Percentiles rank a stretch among this genome's conserved stretches.
Conservation (phyloP, 164 flowering plant species). For the Cinnamomum chago region DNA sequence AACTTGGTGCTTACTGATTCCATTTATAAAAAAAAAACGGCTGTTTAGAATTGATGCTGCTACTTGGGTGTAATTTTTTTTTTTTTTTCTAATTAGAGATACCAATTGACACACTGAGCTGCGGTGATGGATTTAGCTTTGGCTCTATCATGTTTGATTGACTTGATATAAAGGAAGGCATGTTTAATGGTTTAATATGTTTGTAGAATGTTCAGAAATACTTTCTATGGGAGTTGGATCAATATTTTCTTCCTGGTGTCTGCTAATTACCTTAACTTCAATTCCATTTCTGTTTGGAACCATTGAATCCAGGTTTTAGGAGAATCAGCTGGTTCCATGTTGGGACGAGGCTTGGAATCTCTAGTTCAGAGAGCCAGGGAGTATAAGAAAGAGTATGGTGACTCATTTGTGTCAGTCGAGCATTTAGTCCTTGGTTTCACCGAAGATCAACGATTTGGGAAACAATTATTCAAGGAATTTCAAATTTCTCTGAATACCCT, state of each 20-base stretch:
- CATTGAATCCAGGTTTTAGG: conserved; percentile 60
- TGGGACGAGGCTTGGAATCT: conserved; percentile 88
- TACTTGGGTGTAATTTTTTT: too few species aligned
- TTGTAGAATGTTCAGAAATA: not conserved
- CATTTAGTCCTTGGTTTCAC: conserved; percentile 84
- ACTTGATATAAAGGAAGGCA: not conserved
- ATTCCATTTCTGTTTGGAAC: not conserved
- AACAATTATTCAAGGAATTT: conserved; percentile 79
- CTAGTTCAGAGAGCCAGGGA: conserved; percentile 79
- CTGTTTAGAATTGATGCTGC: too few species aligned
- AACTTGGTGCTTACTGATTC: too few species aligned
- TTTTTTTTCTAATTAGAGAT: too few species aligned
- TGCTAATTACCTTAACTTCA: not conserved
- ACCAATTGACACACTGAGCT: too few species aligned
- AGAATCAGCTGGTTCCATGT: conserved; percentile 87
- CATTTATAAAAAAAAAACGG: too few species aligned
- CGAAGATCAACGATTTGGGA: conserved; percentile 84
- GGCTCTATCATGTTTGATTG: not conserved
- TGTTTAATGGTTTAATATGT: too few species aligned
- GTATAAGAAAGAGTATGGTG: conserved; percentile 80
- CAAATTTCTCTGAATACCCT: conserved; percentile 52
- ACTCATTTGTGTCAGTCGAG: conserved; percentile 89
- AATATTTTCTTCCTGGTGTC: not conserved
- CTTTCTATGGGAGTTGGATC: not conserved
- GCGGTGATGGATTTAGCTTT: not conserved